Evolutionary conservation across 371 early-diverging fungal genomes (phyloP).

Genomic region (Entomophthora muscae): DNA sequence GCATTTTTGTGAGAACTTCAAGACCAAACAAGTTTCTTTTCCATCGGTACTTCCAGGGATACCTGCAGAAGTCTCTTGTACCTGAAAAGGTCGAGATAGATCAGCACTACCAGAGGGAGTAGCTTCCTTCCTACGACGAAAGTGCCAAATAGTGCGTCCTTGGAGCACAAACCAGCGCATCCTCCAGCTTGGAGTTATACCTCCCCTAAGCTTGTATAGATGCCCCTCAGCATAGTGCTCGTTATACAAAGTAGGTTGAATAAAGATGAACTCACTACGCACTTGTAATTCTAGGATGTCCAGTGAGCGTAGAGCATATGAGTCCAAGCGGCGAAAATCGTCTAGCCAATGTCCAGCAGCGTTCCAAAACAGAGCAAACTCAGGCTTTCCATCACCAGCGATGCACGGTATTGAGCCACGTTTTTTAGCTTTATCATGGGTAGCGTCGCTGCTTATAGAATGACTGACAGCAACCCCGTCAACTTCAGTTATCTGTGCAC

Average conservation of each 20-base stretch:
- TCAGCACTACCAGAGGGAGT: neutral
- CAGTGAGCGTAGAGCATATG: neutral
- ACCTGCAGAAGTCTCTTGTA: slow-evolving; percentile 5
- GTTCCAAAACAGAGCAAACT: slow-evolving; percentile 4
- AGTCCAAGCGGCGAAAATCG: neutral
- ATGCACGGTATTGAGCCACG: neutral
- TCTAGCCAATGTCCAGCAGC: slow-evolving; percentile 7
- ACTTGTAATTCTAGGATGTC: slow-evolving; percentile 2
- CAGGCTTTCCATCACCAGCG: neutral
- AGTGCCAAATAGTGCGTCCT: neutral
- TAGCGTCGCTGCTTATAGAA: neutral
- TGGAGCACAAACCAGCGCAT: slow-evolving; percentile 2
- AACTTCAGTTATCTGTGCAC: neutral
- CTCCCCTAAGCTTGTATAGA: neutral
- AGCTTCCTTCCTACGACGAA: neutral
- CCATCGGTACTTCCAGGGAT: neutral
- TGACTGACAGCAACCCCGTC: neutral
- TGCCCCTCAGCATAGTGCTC: slow-evolving; percentile 7
- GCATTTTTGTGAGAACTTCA: neutral
- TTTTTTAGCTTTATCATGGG: neutral
- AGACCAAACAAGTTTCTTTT: neutral
- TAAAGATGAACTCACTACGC: neutral
- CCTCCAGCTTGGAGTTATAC: neutral
- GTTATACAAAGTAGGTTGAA: neutral
- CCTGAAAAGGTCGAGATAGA: neutral